These are phyloP conservation scores for Dactylorhiza incarnata DNA, from an alignment of 106 monocot genomes.

Conservation along the genomic window DNA sequence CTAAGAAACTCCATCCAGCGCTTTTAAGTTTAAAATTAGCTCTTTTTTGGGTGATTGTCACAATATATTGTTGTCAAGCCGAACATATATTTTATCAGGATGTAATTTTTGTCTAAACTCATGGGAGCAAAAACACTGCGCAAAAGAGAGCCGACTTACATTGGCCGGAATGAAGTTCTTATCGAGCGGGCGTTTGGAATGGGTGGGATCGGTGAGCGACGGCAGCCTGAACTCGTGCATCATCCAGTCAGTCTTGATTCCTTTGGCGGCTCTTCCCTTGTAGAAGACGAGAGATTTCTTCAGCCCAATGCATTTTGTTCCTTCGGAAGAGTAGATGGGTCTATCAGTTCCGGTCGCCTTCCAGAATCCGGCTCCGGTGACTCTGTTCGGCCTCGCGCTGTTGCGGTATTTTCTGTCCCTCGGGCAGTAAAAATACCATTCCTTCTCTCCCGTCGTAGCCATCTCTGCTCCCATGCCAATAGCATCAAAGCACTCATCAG, in stretches of 20 bases:
- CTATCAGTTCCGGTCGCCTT: constrained; percentile 86
- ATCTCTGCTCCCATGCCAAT: constrained; percentile 8
- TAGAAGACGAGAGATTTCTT: constrained; percentile 93
- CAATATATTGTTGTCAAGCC: too few relatives aligned
- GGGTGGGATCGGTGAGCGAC: background rate
- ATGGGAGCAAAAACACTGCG: too few relatives aligned
- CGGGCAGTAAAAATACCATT: constrained; percentile 88
- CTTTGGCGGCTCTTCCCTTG: constrained; percentile 66
- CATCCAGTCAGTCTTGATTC: constrained; percentile 93
- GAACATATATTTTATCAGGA: too few relatives aligned
- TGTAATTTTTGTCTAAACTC: too few relatives aligned
- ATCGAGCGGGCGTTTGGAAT: constrained; percentile 9
- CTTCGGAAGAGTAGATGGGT: constrained; percentile 36
- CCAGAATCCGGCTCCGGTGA: constrained; percentile 81
- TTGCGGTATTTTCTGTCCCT: constrained; percentile 73
- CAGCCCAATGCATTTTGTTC: constrained; percentile 49
- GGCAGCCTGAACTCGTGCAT: constrained; percentile 94
- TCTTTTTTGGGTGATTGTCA: too few relatives aligned
- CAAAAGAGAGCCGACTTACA: constrained; percentile 6
- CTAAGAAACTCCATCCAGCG: too few relatives aligned
- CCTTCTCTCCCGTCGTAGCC: constrained; percentile 42
- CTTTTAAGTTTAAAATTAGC: too few relatives aligned
- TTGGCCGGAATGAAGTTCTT: constrained; percentile 23
- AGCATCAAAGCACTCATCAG: background rate
- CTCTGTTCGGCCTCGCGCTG: constrained; percentile 74